Evolutionary conservation across 257 asterid species (phyloP), one percentile per base, ranked within the genome.

Genomic region (Vinca minor): DNA sequence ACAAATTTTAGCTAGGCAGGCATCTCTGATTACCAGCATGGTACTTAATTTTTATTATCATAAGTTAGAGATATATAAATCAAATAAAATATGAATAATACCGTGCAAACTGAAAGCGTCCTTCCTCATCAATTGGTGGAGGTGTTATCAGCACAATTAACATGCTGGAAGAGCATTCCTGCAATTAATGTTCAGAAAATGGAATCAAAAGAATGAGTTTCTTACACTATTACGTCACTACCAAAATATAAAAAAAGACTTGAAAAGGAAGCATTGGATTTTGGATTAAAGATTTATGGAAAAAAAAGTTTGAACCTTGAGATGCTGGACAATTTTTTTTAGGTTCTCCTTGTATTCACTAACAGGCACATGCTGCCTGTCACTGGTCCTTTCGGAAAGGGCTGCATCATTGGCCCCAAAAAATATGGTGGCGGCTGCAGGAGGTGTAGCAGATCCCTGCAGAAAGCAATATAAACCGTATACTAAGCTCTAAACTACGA

Each of bases 351-450:
- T 89, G 79, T 89, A 92, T 69, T 92, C 98, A 71, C 85, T 85
- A 28, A 85, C 56, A 14, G 98, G 91, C 46, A 92, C 94, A 64
- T 89, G 96, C 78, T 87, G 96, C 77, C 77, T 84, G 77, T 79
- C 86, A 59, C 95, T 85, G 20, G 89, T 82, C 69, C 96, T 85
- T 44, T 78, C 85, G 41, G 74, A 63, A 25, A 79, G 86, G 47
- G 96, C 96, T 38, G 98, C 96, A 64, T 87, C 98, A 69, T 87
- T 92, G 71, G 96, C 96, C 71, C 98, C 96, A 44, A 92, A 92
- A 63, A 89, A 89, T 62, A 92, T 70, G 56, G 96, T 89, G 55
- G 76, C 83, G 63, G 86, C 96, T 41, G 69, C 67, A 59, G 91
- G 96, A 71, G 87, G 85, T 21, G 74, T 62, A 57, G 58, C 73